Percentiles rank a stretch among this genome's conserved stretches.
Evolutionary conservation across 2,329 filamentous ascomycete genomes (phyloP).

Genomic region (Fusarium bactridioides): DNA sequence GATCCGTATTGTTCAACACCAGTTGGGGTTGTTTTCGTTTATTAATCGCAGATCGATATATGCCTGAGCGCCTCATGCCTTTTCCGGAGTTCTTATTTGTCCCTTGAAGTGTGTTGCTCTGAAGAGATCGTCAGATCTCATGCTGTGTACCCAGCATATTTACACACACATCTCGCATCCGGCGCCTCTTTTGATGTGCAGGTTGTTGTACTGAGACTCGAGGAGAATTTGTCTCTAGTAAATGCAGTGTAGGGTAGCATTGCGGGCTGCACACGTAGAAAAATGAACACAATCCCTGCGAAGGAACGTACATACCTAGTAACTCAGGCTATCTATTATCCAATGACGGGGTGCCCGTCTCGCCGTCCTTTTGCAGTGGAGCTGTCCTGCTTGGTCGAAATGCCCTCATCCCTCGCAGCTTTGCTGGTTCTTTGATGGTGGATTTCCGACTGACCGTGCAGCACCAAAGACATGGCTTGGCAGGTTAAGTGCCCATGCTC

Average conservation of each 20-base stretch:
- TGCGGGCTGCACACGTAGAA: not conserved
- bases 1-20: not conserved
- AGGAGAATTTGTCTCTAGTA: constrained; percentile 23
- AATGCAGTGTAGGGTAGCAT: constrained; percentile 17
- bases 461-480: constrained; percentile 1
- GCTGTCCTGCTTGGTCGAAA: not conserved
- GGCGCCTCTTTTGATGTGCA: constrained; percentile 30
- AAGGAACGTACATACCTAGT: not conserved
- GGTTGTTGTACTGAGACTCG: constrained; percentile 5
- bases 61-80: not conserved
- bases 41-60: not conserved
- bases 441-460: not conserved
- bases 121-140: not conserved
- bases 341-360: constrained; percentile 2
- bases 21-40: not conserved
- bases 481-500: not conserved
- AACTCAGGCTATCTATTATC: constrained; percentile 3
- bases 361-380: not conserved
- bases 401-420: not conserved
- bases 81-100: not conserved
- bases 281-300: not conserved
- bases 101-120: not conserved
- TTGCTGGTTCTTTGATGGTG: not conserved
- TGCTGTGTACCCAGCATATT: constrained; percentile 6
- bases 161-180: constrained; percentile 28